Base-by-base conservation (phyloP, 306 rosid species). In the Malus sylvestris region DNA sequence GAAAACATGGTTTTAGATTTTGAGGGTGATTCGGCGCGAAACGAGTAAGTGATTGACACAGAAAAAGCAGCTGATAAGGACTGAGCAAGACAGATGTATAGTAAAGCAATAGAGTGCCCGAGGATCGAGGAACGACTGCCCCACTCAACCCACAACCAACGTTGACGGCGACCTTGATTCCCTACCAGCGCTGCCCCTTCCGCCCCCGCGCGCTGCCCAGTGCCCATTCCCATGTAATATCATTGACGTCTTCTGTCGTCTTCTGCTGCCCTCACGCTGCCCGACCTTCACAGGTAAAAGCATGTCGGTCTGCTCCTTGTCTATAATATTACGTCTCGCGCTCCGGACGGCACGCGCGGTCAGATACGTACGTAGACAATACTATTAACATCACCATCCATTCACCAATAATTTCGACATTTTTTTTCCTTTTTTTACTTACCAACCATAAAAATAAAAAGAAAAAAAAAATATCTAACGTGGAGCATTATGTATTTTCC, bases 311-410 rank as follows among this genome's bases (percentile, higher is more conserved):
- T 40, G 40, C 33, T 76, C 12, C 4, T 23, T 20, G 10, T 53
- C 53, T 80, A 73, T 57, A n/a, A 57, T 57, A 79, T 40, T 63
- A 38, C 19, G 63, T 44, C 87, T 82, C 71, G 52, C 91, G 68
- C 91, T 83, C 90, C 91, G 87, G 86, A 87, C 78, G 89, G 90
- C 96, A 89, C 96, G 93, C 97, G 88, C 89, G 89, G 75, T 88
- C 87, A 85, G 87, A 75, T 80, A 70, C 77, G 73, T 80, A 70
- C 75, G 79, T 71, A 42, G 12, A 40, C 68, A 40, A 66, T 66
- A 78, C 84, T 6, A 60, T 2, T 8, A 73, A 10, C 55, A 32
- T 30, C 76, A 33, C 35, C 45, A 71, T 71, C 72, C 60, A 20
- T 25, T 22, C 57, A 23, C 75, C 77, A 83, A 74, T 76, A 72